These are phyloP conservation scores for Pythium folliculosum DNA, from an alignment of 352 stramenopile species.

Conservation along the genomic window DNA sequence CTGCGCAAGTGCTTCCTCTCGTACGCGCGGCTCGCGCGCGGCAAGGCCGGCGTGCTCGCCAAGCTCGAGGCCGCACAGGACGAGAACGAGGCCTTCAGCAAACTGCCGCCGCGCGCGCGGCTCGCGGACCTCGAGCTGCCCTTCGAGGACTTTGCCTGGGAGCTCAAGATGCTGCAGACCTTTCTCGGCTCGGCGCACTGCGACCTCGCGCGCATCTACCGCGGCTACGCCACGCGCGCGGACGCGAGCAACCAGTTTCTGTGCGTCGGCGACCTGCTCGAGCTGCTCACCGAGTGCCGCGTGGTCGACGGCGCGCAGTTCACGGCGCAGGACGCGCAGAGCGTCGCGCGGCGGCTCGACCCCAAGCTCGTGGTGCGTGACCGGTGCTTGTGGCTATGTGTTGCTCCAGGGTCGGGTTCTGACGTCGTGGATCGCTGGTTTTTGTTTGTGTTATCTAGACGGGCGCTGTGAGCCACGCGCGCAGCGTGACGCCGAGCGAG, in stretches of 20 bases:
- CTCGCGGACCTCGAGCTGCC: constrained; percentile 54
- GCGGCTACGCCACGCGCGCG: constrained; percentile 54
- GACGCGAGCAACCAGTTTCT: constrained; percentile 46
- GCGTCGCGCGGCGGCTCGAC: constrained; percentile 49
- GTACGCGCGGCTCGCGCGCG: constrained; percentile 58
- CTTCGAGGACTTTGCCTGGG: constrained; percentile 71
- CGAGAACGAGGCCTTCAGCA: constrained; percentile 67
- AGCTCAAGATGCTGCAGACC: constrained; percentile 72
- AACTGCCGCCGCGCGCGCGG: constrained; percentile 42
- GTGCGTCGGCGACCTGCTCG: constrained; percentile 52
- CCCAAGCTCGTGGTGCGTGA: constrained; percentile 36
- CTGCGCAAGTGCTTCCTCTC: constrained; percentile 80
- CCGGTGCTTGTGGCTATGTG: background rate
- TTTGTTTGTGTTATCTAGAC: constrained; percentile 20
- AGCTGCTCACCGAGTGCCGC: constrained; percentile 68
- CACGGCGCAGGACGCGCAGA: constrained; percentile 43
- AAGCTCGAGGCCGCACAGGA: constrained; percentile 48
- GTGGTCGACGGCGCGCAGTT: constrained; percentile 53
- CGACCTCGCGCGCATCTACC: constrained; percentile 76
- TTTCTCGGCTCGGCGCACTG: constrained; percentile 69
- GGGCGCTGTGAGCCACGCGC: constrained; percentile 41
- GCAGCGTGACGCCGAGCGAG: constrained; percentile 51
- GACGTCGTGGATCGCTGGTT: background rate
- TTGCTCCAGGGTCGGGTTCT: background rate
- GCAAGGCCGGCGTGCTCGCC: constrained; percentile 61